Percentiles rank a stretch among this genome's conserved stretches.
Evolutionary conservation across 1,139 yeast genomes (phyloP).

Genomic region (Pneumocystis murina): DNA sequence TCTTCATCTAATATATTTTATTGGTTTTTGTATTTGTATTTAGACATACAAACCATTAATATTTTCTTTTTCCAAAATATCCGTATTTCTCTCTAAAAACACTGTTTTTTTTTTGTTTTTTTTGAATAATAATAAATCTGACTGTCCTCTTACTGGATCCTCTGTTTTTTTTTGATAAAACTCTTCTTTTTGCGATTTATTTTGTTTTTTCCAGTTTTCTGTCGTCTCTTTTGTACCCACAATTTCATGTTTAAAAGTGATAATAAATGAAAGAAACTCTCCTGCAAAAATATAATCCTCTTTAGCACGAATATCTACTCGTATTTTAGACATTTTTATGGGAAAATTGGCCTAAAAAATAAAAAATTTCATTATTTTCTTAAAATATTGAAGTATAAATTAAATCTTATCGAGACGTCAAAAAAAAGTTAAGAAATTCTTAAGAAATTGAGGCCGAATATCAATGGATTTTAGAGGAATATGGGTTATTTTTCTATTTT

Average conservation of each 20-base stretch:
- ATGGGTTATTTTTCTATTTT: background rate
- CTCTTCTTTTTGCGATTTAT: no score
- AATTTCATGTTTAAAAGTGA: background rate
- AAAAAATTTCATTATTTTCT: no score
- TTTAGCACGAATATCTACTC: slow-evolving; percentile 10
- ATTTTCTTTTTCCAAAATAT: background rate
- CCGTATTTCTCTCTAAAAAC: background rate
- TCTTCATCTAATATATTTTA: background rate
- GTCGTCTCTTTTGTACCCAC: background rate
- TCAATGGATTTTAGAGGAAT: background rate
- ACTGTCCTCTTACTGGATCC: background rate
- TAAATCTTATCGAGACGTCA: no score
- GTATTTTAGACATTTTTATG: slow-evolving; percentile 13
- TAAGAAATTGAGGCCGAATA: background rate
- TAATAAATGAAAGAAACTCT: slow-evolving; percentile 26
- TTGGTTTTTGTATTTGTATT: background rate
- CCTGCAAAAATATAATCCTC: slow-evolving; percentile 5
- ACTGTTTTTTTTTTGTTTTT: no score
- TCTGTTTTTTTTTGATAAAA: background rate
- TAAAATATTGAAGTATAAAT: no score
- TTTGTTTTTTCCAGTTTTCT: background rate
- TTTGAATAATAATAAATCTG: background rate
- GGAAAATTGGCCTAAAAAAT: background rate
- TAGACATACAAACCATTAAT: background rate
- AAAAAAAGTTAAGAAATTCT: no score